Base-by-base conservation (phyloP, 2,329 filamentous ascomycete genomes). In the Hymenoscyphus fructigenus region DNA sequence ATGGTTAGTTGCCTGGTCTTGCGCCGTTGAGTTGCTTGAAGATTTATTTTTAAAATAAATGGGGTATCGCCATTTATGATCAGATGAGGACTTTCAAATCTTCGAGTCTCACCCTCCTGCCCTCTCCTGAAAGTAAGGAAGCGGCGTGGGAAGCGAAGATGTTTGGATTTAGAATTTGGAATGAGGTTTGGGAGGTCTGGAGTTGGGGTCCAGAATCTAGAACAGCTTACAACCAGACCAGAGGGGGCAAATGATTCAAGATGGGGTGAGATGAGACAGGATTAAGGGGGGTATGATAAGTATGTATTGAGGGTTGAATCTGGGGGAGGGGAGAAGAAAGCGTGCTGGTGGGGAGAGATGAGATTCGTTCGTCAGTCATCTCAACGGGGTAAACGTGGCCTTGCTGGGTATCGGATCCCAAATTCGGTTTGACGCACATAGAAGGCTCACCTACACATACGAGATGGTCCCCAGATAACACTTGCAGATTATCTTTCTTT, bases 261-360 rank as follows among this genome's bases (percentile, higher is more conserved):
- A 32, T 57, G n/a, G 50, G 58, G 32, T 64, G 32, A 57, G 55
- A 58, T 58, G 61, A 58, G 55, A 53, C 36, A 28, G 17, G 29
- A 50, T 59, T 23, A 23, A 53, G 36, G 12, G 36, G 36, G 36
- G 12, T 38, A 38, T 38, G 14, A 38, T 38, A n/a, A n/a, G n/a
- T n/a, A 15, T 38, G 36, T 15, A 38, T 38, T 38, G 36, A 38
- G 36, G 36, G 26, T 50, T 53, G 23, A 53, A 34, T 57, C 55
- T 57, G 55, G 55, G 55, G 55, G n/a, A 34, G 55, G 60, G 53
- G 59, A 28, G n/a, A 56, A 29, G 44, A 53, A 15, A 44, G 60
- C 47, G 41, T 29, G 60, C 32, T 62, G 47, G 32, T 36, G 59
- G 17, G 47, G 29, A 20, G 29, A 50, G 50, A 5, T 41, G 32